Evolutionary conservation across 2,329 filamentous ascomycete genomes (phyloP).

Genomic region (Fusarium drepaniforme): DNA sequence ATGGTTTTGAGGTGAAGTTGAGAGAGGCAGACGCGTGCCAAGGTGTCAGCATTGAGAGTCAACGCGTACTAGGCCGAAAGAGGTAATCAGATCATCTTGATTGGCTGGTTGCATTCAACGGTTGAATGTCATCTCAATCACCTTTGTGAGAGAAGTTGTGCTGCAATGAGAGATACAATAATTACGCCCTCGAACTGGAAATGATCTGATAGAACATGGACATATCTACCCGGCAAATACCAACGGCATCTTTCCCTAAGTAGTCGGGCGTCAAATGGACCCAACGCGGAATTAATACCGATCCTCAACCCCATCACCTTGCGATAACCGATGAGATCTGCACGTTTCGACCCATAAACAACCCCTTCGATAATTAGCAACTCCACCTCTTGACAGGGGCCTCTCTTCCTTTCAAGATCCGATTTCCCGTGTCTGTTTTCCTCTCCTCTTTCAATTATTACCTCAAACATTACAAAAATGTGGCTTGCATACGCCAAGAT

Average conservation of each 20-base stretch:
- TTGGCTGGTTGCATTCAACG: neutral
- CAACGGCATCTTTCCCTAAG: neutral
- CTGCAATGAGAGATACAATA: neutral
- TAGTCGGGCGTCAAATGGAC: neutral
- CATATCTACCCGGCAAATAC: neutral
- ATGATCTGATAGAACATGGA: neutral
- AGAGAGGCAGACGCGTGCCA: neutral
- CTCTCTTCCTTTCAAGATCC: neutral
- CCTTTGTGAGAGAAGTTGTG: neutral
- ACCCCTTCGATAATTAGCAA: neutral
- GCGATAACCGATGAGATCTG: neutral
- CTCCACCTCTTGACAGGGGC: neutral
- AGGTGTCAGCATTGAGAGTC: slow-evolving; percentile 21
- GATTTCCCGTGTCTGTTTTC: neutral
- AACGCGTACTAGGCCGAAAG: neutral
- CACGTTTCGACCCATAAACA: neutral
- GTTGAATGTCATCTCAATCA: neutral
- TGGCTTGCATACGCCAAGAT: neutral
- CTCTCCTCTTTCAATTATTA: neutral
- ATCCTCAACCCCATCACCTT: neutral
- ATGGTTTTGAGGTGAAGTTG: slow-evolving; percentile 8
- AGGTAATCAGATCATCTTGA: neutral
- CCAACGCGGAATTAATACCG: slow-evolving; percentile 1
- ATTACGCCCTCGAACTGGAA: neutral
- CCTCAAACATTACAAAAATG: neutral